Evolutionary conservation across 2,329 filamentous ascomycete genomes (phyloP).

Genomic region (Penicillium sp.): DNA sequence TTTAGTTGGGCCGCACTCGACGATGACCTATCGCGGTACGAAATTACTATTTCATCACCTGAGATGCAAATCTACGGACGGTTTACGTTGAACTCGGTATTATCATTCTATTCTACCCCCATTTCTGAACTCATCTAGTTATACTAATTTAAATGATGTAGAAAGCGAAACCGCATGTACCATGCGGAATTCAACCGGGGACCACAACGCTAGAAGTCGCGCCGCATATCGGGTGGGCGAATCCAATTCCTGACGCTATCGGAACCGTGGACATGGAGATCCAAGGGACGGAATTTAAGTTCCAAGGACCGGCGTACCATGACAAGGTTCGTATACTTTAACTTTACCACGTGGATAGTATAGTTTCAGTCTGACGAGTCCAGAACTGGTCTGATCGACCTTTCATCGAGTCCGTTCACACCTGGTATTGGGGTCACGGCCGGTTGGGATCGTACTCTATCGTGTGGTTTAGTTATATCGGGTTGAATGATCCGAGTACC

Average conservation of each 20-base stretch:
- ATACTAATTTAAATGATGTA: background rate
- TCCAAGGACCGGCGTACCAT: constrained; percentile 42
- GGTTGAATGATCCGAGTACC: constrained; percentile 16
- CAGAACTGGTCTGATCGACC: constrained; percentile 43
- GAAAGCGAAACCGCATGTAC: constrained; percentile 11
- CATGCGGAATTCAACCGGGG: constrained; percentile 11
- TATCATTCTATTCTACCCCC: no score
- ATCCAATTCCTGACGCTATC: constrained; percentile 33
- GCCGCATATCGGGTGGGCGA: constrained; percentile 39
- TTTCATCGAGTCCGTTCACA: constrained; percentile 29
- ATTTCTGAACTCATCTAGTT: no score
- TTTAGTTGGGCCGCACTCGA: constrained; percentile 10
- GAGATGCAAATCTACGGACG: constrained; percentile 12
- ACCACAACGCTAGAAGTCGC: constrained; percentile 10
- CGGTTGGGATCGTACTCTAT: constrained; percentile 40
- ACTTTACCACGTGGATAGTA: background rate
- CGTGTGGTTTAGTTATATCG: constrained; percentile 42
- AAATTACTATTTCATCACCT: constrained; percentile 10
- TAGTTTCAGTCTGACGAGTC: background rate
- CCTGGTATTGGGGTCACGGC: constrained; percentile 46
- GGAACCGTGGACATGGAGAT: constrained; percentile 29
- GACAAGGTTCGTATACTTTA: constrained; percentile 36
- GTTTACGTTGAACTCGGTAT: constrained; percentile 11
- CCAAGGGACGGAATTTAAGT: constrained; percentile 28
- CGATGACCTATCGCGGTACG: constrained; percentile 10